Percentiles rank a stretch among this genome's conserved stretches.
These are phyloP conservation scores for Sporothrix pallida DNA, from an alignment of 2,329 filamentous ascomycete genomes.

Conservation along the genomic window DNA sequence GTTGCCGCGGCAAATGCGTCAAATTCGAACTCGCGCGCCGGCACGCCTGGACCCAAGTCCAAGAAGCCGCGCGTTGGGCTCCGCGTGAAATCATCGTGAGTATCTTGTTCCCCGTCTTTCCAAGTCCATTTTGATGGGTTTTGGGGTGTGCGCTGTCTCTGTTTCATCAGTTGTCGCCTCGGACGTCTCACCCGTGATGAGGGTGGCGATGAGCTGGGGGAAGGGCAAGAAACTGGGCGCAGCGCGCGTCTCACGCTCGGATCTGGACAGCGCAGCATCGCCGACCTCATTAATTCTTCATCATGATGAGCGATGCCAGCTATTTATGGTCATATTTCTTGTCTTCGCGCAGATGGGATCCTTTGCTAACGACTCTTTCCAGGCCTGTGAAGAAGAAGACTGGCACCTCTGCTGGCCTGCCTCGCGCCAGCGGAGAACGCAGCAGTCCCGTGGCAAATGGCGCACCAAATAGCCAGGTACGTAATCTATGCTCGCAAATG, in stretches of 20 bases:
- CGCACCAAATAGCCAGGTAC: constrained; percentile 59
- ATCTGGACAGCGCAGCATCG: constrained; percentile 1
- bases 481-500: constrained; percentile 39
- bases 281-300: background rate
- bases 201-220: constrained; percentile 18
- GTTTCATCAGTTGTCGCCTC: constrained; percentile 16
- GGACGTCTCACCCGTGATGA: constrained; percentile 19
- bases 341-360: background rate
- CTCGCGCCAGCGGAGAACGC: constrained; percentile 68
- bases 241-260: background rate
- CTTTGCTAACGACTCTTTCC: constrained; percentile 38
- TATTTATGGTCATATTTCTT: background rate
- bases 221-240: background rate
- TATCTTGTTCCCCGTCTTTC: constrained; percentile 42
- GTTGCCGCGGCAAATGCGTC: constrained; percentile 20
- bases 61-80: constrained; percentile 67
- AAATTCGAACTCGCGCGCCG: constrained; percentile 59
- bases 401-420: constrained; percentile 70
- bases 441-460: constrained; percentile 67
- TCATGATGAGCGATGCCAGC: background rate
- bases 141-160: background rate
- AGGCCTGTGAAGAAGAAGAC: constrained; percentile 80
- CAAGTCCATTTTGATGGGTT: constrained; percentile 27
- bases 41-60: constrained; percentile 62
- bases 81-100: constrained; percentile 73